phyloP scores from a whole-genome alignment of 2,329 filamentous ascomycete genomes.

The Paracorniculantispora psalliotae region DNA sequence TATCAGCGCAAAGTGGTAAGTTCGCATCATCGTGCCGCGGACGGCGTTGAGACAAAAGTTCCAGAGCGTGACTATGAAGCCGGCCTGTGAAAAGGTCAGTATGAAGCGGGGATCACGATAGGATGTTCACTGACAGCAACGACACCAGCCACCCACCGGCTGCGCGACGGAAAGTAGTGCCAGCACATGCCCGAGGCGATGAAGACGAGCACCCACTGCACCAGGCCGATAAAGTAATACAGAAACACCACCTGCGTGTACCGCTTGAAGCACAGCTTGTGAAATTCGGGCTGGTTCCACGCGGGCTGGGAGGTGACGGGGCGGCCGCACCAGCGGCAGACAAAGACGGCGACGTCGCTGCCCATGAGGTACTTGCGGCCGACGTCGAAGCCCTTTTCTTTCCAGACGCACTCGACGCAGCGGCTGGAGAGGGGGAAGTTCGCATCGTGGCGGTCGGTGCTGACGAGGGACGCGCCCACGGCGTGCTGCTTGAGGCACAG shows the following conservation, averaged over 20 bases:
- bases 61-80: conserved; percentile 33
- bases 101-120: neutral
- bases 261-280: conserved; percentile 33
- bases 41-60: conserved; percentile 30
- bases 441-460: conserved; percentile 24
- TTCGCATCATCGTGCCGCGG: conserved; percentile 31
- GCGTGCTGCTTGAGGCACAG: conserved; percentile 33
- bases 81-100: conserved; percentile 23
- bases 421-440: conserved; percentile 35
- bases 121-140: neutral
- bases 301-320: conserved; percentile 29
- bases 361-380: conserved; percentile 34
- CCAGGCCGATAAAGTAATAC: conserved; percentile 34
- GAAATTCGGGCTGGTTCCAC: conserved; percentile 35
- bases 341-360: conserved; percentile 29
- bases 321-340: conserved; percentile 42
- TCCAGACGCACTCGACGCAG: conserved; percentile 36
- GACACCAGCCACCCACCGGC: conserved; percentile 25
- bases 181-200: conserved; percentile 34
- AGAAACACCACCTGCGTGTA: conserved; percentile 33
- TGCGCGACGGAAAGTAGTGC: conserved; percentile 33
- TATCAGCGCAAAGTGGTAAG: conserved; percentile 34
- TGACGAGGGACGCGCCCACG: conserved; percentile 27
- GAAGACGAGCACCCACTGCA: conserved; percentile 33
- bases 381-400: conserved; percentile 30